Percentiles rank a stretch among this genome's conserved stretches.
Conservation (phyloP, 2,329 filamentous ascomycete species). For the Scytalidium sp. region DNA sequence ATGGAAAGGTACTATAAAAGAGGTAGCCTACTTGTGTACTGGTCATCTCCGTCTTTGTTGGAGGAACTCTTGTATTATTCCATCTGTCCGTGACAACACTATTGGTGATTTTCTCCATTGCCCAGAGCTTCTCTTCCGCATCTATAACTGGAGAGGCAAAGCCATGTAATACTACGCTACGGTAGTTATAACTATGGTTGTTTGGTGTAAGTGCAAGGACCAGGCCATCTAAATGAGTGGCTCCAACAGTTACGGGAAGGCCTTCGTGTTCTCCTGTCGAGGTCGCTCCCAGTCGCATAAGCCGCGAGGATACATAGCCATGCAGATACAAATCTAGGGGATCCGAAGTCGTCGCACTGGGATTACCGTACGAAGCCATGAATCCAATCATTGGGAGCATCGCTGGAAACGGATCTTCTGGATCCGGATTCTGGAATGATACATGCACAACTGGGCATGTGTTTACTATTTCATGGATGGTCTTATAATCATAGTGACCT, state of each 20-base stretch:
- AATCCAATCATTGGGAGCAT: conserved; percentile 84
- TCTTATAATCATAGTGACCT: conserved; percentile 70
- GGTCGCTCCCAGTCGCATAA: conserved; percentile 60
- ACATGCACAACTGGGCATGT: conserved; percentile 72
- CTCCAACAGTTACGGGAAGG: conserved; percentile 67
- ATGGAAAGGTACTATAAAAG: neutral
- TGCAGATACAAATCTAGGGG: conserved; percentile 78
- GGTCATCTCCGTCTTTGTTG: conserved; percentile 70
- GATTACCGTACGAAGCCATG: conserved; percentile 67
- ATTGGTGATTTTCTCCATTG: conserved; percentile 77
- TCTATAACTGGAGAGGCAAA: conserved; percentile 66
- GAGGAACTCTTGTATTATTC: conserved; percentile 65
- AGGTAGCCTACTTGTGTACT: conserved; percentile 47
- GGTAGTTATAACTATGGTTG: conserved; percentile 84
- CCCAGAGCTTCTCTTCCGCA: conserved; percentile 69
- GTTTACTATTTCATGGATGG: conserved; percentile 76
- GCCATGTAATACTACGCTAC: conserved; percentile 74
- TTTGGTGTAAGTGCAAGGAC: conserved; percentile 78
- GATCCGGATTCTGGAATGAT: conserved; percentile 63
- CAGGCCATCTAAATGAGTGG: conserved; percentile 74
- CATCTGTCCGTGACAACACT: conserved; percentile 68
- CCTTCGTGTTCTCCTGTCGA: conserved; percentile 36
- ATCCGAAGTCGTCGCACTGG: conserved; percentile 58
- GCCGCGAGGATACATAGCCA: conserved; percentile 75
- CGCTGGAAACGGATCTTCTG: conserved; percentile 38